Percentiles rank a stretch among this genome's conserved stretches.
Evolutionary conservation across 805 yeast genomes (phyloP).

Genomic region (Hanseniaspora vineae): DNA sequence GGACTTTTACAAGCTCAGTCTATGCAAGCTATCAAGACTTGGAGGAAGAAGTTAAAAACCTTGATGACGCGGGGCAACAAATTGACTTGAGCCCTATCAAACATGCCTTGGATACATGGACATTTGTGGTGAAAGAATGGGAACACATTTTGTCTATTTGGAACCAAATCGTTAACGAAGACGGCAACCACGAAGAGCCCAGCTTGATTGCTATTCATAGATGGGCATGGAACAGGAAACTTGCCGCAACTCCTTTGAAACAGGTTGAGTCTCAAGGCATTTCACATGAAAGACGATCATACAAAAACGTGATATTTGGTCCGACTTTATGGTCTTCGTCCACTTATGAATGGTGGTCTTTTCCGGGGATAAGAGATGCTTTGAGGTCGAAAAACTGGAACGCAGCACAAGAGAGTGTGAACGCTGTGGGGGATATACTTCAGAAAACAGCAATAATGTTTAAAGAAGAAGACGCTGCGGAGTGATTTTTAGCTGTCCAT

Average conservation of each 20-base stretch:
- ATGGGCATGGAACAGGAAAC: conserved; percentile 68
- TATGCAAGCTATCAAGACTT: conserved; percentile 35
- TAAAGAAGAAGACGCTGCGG: conserved; percentile 17
- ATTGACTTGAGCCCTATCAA: conserved; percentile 20
- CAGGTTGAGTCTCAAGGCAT: conserved; percentile 35
- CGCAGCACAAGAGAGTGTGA: conserved; percentile 41
- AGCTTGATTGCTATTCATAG: conserved; percentile 57
- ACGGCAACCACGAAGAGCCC: conserved; percentile 56
- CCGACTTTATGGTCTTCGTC: conserved; percentile 37
- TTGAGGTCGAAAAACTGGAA: conserved; percentile 36
- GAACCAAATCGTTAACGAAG: conserved; percentile 36
- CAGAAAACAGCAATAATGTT: conserved; percentile 20
- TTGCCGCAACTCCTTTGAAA: conserved; percentile 40
- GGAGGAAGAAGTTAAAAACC: conserved; percentile 22
- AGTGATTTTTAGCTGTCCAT: background rate
- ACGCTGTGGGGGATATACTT: conserved; percentile 27
- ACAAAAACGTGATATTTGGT: conserved; percentile 56
- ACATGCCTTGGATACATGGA: conserved; percentile 27
- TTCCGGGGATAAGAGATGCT: conserved; percentile 68
- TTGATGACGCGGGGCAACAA: conserved; percentile 10
- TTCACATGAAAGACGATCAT: conserved; percentile 43
- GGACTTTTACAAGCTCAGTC: conserved; percentile 32
- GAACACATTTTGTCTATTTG: conserved; percentile 50
- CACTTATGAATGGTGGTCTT: conserved; percentile 44
- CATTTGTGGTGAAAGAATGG: conserved; percentile 33